phyloP scores from a whole-genome alignment of 2,329 filamentous ascomycete species.

The Ophiocordyceps robertsii region DNA sequence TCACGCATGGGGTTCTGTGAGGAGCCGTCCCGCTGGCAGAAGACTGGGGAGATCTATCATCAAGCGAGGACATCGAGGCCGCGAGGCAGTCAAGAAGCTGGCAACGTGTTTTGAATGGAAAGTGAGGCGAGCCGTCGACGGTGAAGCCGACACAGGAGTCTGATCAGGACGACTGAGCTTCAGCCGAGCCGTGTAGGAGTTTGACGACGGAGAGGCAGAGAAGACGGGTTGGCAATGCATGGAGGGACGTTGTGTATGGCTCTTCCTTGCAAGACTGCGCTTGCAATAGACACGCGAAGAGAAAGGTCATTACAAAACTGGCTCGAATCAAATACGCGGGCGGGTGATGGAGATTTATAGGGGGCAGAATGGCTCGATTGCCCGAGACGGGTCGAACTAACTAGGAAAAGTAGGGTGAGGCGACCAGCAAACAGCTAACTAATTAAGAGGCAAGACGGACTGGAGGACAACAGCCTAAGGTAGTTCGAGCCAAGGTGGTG shows the following conservation, averaged over 20 bases:
- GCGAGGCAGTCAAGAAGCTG: not conserved
- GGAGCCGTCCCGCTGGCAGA: not conserved
- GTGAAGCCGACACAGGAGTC: not conserved
- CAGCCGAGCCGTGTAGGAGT: too few species aligned
- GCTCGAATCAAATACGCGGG: too few species aligned
- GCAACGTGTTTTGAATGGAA: not conserved
- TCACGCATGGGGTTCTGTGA: not conserved
- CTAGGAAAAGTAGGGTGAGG: too few species aligned
- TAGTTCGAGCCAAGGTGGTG: not conserved
- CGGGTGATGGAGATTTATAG: too few species aligned
- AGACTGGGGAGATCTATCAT: not conserved
- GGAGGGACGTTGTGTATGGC: too few species aligned
- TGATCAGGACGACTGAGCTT: too few species aligned
- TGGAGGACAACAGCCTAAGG: not conserved
- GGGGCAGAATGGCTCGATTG: too few species aligned
- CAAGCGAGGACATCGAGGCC: not conserved
- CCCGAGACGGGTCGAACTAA: too few species aligned
- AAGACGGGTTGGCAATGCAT: not conserved
- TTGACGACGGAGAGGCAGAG: not conserved
- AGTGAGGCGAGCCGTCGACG: not conserved
- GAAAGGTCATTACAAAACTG: too few species aligned
- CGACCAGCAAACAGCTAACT: not conserved
- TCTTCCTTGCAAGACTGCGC: not conserved
- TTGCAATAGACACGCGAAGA: not conserved
- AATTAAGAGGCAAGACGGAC: not conserved